Conservation (phyloP, 805 yeast species). For the Cyberlindnera galapagoensis region DNA sequence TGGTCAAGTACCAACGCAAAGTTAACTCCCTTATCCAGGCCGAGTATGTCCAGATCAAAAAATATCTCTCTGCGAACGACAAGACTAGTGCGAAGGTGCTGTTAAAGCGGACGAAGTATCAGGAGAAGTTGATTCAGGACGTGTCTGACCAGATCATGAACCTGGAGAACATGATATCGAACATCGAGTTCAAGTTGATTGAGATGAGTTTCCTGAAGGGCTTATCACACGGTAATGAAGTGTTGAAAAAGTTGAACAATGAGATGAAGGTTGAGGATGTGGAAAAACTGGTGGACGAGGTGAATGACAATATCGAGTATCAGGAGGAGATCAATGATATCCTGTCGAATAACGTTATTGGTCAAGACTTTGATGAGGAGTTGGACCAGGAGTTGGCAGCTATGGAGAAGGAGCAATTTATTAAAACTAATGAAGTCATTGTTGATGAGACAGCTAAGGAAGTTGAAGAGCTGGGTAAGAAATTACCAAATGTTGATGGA, state of each 20-base stretch:
- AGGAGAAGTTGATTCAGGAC: constrained; percentile 59
- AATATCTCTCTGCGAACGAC: constrained; percentile 22
- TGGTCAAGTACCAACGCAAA: constrained; percentile 56
- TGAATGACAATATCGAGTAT: constrained; percentile 72
- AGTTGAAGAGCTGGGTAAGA: background rate
- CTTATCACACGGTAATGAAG: constrained; percentile 70
- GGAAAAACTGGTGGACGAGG: constrained; percentile 78
- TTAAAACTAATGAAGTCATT: constrained; percentile 1
- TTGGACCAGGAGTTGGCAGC: constrained; percentile 56
- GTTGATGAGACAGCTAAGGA: background rate
- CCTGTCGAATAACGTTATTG: constrained; percentile 32
- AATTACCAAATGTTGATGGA: constrained; percentile 21
- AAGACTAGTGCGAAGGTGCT: constrained; percentile 58
- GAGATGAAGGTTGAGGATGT: constrained; percentile 75
- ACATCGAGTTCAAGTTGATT: constrained; percentile 82
- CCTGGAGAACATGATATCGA: constrained; percentile 69
- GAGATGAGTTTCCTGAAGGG: constrained; percentile 84
- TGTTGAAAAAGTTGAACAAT: constrained; percentile 65
- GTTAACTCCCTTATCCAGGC: constrained; percentile 49
- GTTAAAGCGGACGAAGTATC: constrained; percentile 74
- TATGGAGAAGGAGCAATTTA: constrained; percentile 29
- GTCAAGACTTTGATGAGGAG: constrained; percentile 42
- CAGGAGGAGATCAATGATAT: constrained; percentile 67
- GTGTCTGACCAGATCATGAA: constrained; percentile 75
- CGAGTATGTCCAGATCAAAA: constrained; percentile 41